Evolutionary conservation across 371 early-diverging fungal genomes (phyloP).

Genomic region (Funneliformis caledonium): DNA sequence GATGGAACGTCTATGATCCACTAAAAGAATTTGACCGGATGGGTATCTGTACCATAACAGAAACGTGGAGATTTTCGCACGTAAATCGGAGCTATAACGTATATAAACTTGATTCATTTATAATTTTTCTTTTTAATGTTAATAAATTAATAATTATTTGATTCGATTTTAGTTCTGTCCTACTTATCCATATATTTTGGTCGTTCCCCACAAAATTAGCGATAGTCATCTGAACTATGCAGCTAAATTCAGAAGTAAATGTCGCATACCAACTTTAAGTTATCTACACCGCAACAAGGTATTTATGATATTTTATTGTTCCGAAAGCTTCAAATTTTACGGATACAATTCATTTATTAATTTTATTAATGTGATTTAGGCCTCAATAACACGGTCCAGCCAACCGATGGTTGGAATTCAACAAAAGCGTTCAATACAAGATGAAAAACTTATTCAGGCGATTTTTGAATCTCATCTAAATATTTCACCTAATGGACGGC

Average conservation of each 20-base stretch:
- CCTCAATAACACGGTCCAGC: slow-evolving; percentile 90
- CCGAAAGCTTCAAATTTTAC: background rate
- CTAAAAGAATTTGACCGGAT: slow-evolving; percentile 81
- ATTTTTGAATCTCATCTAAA: slow-evolving; percentile 75
- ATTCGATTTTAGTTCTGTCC: slow-evolving; percentile 67
- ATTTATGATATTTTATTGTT: background rate
- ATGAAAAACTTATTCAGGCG: slow-evolving; percentile 93
- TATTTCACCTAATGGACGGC: slow-evolving; percentile 50
- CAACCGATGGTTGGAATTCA: slow-evolving; percentile 96
- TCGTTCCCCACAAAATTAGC: slow-evolving; percentile 87
- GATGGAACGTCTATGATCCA: slow-evolving; percentile 82
- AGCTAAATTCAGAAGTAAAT: slow-evolving; percentile 89
- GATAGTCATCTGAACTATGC: slow-evolving; percentile 90
- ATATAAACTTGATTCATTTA: slow-evolving; percentile 32
- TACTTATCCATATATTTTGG: slow-evolving; percentile 87
- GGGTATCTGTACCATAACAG: slow-evolving; percentile 76
- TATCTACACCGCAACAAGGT: slow-evolving; percentile 85
- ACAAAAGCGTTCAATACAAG: slow-evolving; percentile 92
- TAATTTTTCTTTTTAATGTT: background rate
- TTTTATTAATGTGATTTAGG: slow-evolving; percentile 49
- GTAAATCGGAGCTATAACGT: slow-evolving; percentile 80
- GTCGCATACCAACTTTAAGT: slow-evolving; percentile 86
- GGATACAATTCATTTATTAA: slow-evolving; percentile 9
- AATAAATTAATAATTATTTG: background rate
- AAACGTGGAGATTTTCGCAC: slow-evolving; percentile 79